Base-by-base conservation (phyloP, 2,329 filamentous ascomycete genomes). In the Pseudonectria foliicola region DNA sequence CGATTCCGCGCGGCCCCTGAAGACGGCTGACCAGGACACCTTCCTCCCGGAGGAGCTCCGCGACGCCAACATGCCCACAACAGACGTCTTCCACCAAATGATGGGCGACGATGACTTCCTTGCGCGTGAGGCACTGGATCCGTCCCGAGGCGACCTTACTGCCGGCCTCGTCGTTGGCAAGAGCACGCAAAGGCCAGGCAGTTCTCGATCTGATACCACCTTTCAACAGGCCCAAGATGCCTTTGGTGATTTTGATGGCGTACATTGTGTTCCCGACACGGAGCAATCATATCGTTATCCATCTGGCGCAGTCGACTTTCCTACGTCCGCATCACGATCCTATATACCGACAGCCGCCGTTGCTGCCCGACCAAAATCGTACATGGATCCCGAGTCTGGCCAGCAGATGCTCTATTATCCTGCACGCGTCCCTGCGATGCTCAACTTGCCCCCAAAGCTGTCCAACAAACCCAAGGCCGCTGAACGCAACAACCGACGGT, bases 371-470 rank as follows among this genome's bases (percentile, higher is more conserved):
- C 70, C 76, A 10, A 69, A 73, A 42, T 77, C 77, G 1, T 81
- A 79, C 55, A 62, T 76, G 51, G 70, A 80, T 52, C 76, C 77
- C 2, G 67, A 71, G 16, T 81, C 81, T 2, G 82, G 78, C 4
- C 78, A 90, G 46, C 70, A 80, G 48, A 95, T 96, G 85, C 77
- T 95, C 8, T 96, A 82, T 61, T 98, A 98, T 57, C 92, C 92
- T 11, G 92, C 92, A 3, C 89, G 87, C 1, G 92, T 98, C 3
- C 92, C 92, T 3, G 81, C 84, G 43, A 89, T 94, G 80, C 72
- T 98, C 38, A 96, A 95, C 50, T 66, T 98, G 10, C 92, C 92
- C 1, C 87, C 88, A 29, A 85, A 87, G 50, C 66, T 96, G 33
- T 94, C 89, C 1, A 85, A 81, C 50, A 73, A 79, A 34, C 78